Evolutionary conservation across 2,329 filamentous ascomycete species (phyloP), one percentile per base, ranked within the genome.

Genomic region (Monilinia fructigena): DNA sequence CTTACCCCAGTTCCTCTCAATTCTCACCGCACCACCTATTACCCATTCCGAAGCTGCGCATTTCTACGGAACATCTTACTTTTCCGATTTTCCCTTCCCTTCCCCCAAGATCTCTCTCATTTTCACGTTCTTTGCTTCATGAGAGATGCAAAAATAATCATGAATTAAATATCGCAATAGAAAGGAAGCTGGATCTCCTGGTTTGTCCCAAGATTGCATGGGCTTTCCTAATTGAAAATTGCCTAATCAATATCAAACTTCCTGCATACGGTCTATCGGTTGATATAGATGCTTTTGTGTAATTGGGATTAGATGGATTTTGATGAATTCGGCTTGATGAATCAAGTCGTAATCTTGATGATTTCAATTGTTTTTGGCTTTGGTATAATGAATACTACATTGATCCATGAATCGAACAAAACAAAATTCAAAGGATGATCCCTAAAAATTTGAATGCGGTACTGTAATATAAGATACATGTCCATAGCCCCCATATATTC

Each of bases 21-120:
- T 0, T 14, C 23, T 58, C 2, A 4, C 2, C 2, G 4, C 2
- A 7, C 16, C 0, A 45, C 16, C n/a, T 16, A 42, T 16, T 16
- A 42, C 12, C 40, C 16, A 18, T 11, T 10, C 47, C 23, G 12
- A 23, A 48, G 2, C 47, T 23, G n/a, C 47, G 12, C 47, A 48
- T 48, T 2, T 18, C 8, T 23, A n/a, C 11, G 31, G 26, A 54
- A 23, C 3, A 53, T 31, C 50, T 31, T 26, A 31, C 28, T 20
- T 35, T 10, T 42, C 38, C 38, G 12, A 14, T 54, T 11, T 31
- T 31, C 28, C 28, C 26, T 31, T 7, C 7, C 18, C 18, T 26
- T 31, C 26, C 26, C 50, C 23, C 23, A 47, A 47, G 18, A 47
- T 47, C 18, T 1, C 45, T 47, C 20, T 10, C 45, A n/a, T 7